phyloP scores from a whole-genome alignment of 257 asterid species.

The Nicotiana otophora region DNA sequence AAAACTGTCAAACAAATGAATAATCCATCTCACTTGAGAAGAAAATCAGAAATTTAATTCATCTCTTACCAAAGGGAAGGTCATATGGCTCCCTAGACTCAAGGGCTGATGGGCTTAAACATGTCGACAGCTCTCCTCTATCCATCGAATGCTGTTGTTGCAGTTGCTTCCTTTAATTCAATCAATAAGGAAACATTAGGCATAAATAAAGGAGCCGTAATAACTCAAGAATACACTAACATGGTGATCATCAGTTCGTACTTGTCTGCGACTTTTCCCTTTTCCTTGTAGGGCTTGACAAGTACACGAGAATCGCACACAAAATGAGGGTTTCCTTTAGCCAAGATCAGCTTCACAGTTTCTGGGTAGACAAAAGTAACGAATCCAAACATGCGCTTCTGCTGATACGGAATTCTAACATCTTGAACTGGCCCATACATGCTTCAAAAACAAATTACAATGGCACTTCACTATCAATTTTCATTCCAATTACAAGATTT shows the following conservation, averaged over 20 bases:
- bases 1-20: background rate
- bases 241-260: slow-evolving; percentile 10
- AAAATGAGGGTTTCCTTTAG: slow-evolving; percentile 64
- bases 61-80: slow-evolving; percentile 63
- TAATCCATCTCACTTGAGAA: background rate
- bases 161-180: slow-evolving; percentile 52
- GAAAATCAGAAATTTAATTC: background rate
- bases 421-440: slow-evolving; percentile 67
- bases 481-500: background rate
- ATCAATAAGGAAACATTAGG: slow-evolving; percentile 7
- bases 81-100: slow-evolving; percentile 70
- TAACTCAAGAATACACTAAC: background rate
- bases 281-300: slow-evolving; percentile 69
- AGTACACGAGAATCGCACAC: slow-evolving; percentile 54
- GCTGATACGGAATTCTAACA: slow-evolving; percentile 67
- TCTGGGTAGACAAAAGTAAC: slow-evolving; percentile 64
- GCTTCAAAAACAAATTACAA: slow-evolving; percentile 28
- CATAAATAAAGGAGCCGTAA: background rate
- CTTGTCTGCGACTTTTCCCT: slow-evolving; percentile 76
- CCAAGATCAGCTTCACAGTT: slow-evolving; percentile 53
- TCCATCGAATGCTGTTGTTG: slow-evolving; percentile 54
- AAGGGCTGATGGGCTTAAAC: slow-evolving; percentile 65
- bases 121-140: slow-evolving; percentile 52
- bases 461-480: background rate
- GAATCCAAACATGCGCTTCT: slow-evolving; percentile 90